Evolutionary conservation across 1,139 yeast species (phyloP).

Genomic region (Kodamaea suecica): DNA sequence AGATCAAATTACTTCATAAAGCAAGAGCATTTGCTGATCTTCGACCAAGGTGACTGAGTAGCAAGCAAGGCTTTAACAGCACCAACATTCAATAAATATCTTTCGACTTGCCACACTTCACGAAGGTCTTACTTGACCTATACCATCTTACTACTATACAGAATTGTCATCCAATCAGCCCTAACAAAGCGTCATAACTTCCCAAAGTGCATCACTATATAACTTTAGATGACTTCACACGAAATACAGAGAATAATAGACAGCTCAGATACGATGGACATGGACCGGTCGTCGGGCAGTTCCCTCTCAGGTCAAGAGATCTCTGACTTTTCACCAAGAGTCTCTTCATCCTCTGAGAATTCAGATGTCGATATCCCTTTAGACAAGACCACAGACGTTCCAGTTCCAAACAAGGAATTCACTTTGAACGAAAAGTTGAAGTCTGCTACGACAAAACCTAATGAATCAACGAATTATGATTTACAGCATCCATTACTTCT

Average conservation of each 20-base stretch:
- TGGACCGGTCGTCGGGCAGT: neutral
- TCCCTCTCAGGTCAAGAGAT: conserved; percentile 1
- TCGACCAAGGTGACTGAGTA: too few species aligned
- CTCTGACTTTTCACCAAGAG: conserved; percentile 2
- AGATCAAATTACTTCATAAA: too few species aligned
- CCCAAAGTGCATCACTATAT: too few species aligned
- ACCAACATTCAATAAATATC: too few species aligned
- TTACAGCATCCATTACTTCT: conserved; percentile 24
- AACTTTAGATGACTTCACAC: neutral
- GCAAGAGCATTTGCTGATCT: too few species aligned
- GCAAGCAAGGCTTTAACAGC: too few species aligned
- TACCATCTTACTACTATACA: too few species aligned
- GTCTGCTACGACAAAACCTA: neutral
- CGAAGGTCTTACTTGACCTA: too few species aligned
- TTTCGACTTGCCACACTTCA: too few species aligned
- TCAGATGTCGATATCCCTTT: conserved; percentile 1
- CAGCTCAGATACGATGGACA: neutral
- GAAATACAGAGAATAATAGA: neutral
- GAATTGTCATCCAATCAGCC: too few species aligned
- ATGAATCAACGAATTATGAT: neutral
- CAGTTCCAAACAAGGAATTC: too few species aligned
- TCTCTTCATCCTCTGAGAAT: conserved; percentile 1
- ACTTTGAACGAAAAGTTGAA: neutral
- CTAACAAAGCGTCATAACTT: neutral
- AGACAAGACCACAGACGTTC: too few species aligned